Evolutionary conservation across 768 basidiomycete genomes (phyloP).

Genomic region (Leccinum subgranulosum): DNA sequence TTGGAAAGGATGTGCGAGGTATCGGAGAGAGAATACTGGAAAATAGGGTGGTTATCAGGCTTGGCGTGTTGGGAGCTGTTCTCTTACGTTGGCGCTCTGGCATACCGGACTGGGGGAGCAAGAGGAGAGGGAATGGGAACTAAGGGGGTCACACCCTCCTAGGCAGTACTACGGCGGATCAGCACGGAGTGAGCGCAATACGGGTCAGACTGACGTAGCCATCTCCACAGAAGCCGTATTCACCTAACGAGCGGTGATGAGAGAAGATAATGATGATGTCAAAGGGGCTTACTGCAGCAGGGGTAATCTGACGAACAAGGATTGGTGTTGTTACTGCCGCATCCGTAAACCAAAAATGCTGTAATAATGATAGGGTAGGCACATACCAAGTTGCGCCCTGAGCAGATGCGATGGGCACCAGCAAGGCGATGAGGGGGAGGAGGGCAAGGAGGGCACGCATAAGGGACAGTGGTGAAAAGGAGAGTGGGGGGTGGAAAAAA

Average conservation of each 20-base stretch:
- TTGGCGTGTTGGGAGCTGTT: neutral
- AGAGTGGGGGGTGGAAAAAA: constrained; percentile 5
- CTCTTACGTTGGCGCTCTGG: constrained; percentile 52
- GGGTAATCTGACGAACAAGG: constrained; percentile 37
- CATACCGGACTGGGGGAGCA: constrained; percentile 76
- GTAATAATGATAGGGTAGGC: neutral
- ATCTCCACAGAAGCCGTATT: constrained; percentile 54
- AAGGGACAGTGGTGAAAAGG: constrained; percentile 16
- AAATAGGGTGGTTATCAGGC: neutral
- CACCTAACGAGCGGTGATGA: constrained; percentile 31
- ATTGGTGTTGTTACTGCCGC: constrained; percentile 35
- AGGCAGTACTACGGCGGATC: constrained; percentile 59
- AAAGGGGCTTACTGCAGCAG: constrained; percentile 41
- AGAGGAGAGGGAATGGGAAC: constrained; percentile 59
- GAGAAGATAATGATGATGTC: neutral
- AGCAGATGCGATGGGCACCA: constrained; percentile 13
- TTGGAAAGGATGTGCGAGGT: constrained; percentile 67
- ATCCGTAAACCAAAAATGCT: neutral
- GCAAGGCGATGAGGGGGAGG: constrained; percentile 14
- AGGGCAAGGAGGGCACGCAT: constrained; percentile 21
- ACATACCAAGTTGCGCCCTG: constrained; percentile 30
- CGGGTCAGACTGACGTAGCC: constrained; percentile 31
- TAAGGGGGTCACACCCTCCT: constrained; percentile 82
- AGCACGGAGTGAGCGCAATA: neutral
- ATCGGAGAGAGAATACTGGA: constrained; percentile 60